Conservation (phyloP, 768 basidiomycete genomes). For the Rhodosporidiobolus odoratus region DNA sequence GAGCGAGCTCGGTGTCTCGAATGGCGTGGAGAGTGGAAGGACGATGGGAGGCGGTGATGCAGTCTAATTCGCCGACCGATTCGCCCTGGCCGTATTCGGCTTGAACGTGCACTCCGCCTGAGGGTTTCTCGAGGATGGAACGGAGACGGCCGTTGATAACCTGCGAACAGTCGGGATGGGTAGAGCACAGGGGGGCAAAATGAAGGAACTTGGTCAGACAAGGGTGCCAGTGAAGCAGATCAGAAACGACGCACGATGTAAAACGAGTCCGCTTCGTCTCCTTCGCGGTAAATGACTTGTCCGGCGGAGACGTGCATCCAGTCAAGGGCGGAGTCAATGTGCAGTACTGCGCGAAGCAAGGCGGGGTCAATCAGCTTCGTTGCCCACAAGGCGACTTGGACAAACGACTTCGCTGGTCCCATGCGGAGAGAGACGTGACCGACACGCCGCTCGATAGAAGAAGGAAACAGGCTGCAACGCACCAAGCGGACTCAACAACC, state of each 20-base stretch:
- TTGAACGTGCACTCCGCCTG: constrained; percentile 70
- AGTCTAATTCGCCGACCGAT: constrained; percentile 93
- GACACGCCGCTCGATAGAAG: neutral
- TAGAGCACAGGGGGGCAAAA: no score
- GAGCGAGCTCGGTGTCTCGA: constrained; percentile 90
- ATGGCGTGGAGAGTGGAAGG: constrained; percentile 93
- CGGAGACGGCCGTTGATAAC: constrained; percentile 90
- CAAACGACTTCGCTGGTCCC: no score
- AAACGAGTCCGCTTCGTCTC: constrained; percentile 87
- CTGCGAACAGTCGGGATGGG: constrained; percentile 34
- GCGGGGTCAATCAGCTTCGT: neutral
- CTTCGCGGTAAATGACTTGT: constrained; percentile 87
- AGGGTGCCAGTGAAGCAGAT: no score
- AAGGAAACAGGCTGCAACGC: constrained; percentile 12
- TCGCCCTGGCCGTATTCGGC: constrained; percentile 97
- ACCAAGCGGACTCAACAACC: constrained; percentile 88
- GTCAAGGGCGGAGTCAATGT: constrained; percentile 92
- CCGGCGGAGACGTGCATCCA: constrained; percentile 98
- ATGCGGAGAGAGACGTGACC: neutral
- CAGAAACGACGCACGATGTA: constrained; percentile 60
- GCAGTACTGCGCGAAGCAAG: constrained; percentile 59
- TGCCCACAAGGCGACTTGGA: neutral
- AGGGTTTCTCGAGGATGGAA: constrained; percentile 73
- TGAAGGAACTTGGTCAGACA: neutral
- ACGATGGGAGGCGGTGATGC: constrained; percentile 82